Conservation (phyloP, 305 asterid genomes). For the Fraxinus baroniana region DNA sequence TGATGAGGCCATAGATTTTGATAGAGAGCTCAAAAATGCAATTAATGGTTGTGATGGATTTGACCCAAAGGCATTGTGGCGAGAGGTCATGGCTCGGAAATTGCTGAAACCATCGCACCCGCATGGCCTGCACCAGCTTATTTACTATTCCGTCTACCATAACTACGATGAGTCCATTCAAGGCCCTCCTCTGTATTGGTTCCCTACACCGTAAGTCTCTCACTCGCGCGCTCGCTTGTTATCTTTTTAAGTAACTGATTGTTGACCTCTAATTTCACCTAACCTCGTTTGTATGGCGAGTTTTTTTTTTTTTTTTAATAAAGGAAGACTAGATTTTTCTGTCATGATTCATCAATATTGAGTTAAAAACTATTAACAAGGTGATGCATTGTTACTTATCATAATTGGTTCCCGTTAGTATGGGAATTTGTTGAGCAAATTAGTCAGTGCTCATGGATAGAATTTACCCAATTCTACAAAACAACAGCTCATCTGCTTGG, state of each 20-base stretch:
- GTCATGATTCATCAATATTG: not conserved
- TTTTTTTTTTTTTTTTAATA: not conserved
- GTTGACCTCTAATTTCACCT: not conserved
- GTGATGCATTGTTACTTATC: not conserved
- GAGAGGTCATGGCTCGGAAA: constrained; percentile 46
- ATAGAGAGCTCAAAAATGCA: constrained; percentile 39
- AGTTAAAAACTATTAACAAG: not conserved
- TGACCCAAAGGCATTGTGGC: constrained; percentile 52
- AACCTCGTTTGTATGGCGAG: not conserved
- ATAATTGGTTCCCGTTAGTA: not conserved
- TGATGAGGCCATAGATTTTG: constrained; percentile 57
- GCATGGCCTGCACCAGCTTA: constrained; percentile 67
- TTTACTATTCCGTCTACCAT: constrained; percentile 61
- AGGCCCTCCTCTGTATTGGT: constrained; percentile 85
- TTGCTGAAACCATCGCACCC: constrained; percentile 77
- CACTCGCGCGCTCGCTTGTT: not conserved
- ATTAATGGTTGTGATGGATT: constrained; percentile 20
- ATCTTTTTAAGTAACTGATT: not conserved
- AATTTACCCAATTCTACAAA: not conserved
- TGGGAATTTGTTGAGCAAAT: not conserved
- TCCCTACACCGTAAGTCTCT: constrained; percentile 69
- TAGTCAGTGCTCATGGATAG: not conserved
- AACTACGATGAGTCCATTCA: constrained; percentile 43
- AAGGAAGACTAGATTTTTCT: not conserved
- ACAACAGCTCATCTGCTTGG: not conserved